A percentile compares a stretch with the other conserved stretches of the same genome.
Evolutionary conservation across 2,329 filamentous ascomycete species (phyloP).

Genomic region (Colletotrichum simmondsii): DNA sequence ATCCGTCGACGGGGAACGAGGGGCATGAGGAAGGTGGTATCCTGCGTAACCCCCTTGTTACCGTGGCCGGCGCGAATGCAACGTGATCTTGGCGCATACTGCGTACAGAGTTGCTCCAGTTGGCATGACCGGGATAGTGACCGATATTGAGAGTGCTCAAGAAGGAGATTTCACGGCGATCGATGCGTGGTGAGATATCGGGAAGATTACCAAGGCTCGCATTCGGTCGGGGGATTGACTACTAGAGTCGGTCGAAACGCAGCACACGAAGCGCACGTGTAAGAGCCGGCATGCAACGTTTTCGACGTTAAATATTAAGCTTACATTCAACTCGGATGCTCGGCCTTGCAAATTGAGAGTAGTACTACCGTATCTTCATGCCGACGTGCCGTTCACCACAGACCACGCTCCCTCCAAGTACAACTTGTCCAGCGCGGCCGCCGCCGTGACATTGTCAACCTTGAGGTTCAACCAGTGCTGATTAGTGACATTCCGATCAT

Average conservation of each 20-base stretch:
- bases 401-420: slow-evolving; percentile 40
- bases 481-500: slow-evolving; percentile 45
- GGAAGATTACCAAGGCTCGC: neutral
- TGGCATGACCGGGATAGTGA: neutral
- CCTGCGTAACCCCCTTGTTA: neutral
- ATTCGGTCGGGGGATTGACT: neutral
- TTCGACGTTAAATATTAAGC: neutral
- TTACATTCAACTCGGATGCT: neutral
- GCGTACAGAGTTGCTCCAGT: neutral
- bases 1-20: neutral
- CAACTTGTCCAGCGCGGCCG: slow-evolving; percentile 42
- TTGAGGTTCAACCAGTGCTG: slow-evolving; percentile 53
- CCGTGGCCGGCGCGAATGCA: neutral
- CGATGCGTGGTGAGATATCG: neutral
- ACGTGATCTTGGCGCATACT: neutral
- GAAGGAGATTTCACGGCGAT: neutral
- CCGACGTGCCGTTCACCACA: neutral
- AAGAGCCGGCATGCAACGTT: neutral
- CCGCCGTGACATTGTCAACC: slow-evolving; percentile 42
- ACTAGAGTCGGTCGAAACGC: neutral
- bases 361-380: neutral
- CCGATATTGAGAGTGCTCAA: neutral
- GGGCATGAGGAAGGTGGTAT: slow-evolving; percentile 32
- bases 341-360: neutral
- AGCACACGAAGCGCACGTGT: neutral